Percentiles rank a stretch among this genome's conserved stretches.
phyloP scores from a whole-genome alignment of 2,329 filamentous ascomycete species.

The Aspergillus intermedius region DNA sequence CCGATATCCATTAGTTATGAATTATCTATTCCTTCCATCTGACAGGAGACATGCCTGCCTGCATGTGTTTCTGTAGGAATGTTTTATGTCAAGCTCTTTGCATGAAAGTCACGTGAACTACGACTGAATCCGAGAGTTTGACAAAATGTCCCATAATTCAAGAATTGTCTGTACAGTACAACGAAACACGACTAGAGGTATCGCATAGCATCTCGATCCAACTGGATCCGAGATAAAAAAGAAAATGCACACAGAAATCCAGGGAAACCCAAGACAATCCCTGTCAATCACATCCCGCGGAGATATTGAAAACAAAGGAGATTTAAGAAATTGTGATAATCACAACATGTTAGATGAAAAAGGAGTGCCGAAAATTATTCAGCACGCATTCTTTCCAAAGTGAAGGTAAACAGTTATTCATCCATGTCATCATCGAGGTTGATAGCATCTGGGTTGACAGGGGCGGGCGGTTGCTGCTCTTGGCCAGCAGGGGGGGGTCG shows the following conservation, averaged over 20 bases:
- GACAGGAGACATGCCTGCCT: too few species aligned
- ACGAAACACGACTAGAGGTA: not conserved
- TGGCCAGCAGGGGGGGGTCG: slow-evolving; percentile 33
- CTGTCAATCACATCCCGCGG: not conserved
- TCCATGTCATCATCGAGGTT: slow-evolving; percentile 50
- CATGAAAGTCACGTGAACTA: too few species aligned
- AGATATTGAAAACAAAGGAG: not conserved
- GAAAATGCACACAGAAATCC: not conserved
- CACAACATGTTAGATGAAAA: not conserved
- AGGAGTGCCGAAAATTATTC: not conserved
- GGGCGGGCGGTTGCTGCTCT: slow-evolving; percentile 29
- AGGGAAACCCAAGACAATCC: not conserved
- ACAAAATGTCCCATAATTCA: not conserved
- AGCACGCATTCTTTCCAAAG: not conserved
- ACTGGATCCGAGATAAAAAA: not conserved
- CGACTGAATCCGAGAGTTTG: not conserved
- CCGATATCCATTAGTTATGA: too few species aligned
- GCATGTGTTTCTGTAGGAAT: too few species aligned
- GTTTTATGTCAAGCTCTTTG: too few species aligned
- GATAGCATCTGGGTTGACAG: slow-evolving; percentile 78
- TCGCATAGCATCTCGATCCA: not conserved
- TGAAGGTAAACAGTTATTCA: not conserved
- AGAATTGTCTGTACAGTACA: not conserved
- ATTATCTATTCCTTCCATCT: too few species aligned
- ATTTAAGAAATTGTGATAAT: not conserved